These are phyloP conservation scores for Lepidium aucheri DNA, from an alignment of 345 rosid genomes.

Conservation along the genomic window DNA sequence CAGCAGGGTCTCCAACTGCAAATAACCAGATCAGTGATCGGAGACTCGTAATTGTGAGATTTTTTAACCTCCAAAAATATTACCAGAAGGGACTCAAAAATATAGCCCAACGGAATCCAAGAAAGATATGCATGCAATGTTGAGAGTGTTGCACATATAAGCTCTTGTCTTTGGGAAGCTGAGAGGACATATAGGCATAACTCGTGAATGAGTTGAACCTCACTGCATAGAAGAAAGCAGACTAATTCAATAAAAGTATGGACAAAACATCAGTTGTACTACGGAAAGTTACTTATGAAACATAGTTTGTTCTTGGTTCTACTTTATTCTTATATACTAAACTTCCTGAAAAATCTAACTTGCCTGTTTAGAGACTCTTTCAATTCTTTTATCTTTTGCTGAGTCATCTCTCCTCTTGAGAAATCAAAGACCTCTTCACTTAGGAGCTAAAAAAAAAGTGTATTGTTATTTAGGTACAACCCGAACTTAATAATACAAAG, in stretches of 20 bases:
- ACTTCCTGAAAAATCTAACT: conserved; percentile 5
- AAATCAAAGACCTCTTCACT: conserved; percentile 99
- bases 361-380: conserved; percentile 91
- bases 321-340: not conserved
- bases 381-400: conserved; percentile 82
- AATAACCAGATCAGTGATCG: conserved; percentile 12
- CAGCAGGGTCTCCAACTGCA: conserved; percentile 84
- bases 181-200: conserved; percentile 91
- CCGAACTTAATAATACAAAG: not conserved
- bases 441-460: conserved; percentile 50
- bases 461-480: not conserved
- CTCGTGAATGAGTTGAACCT: conserved; percentile 95
- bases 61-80: conserved; percentile 18
- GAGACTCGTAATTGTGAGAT: not conserved
- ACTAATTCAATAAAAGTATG: not conserved
- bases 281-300: not conserved
- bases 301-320: not conserved
- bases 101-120: conserved; percentile 98
- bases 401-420: conserved; percentile 97
- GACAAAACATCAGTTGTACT: not conserved
- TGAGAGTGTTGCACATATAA: conserved; percentile 80
- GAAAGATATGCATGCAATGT: conserved; percentile 98
- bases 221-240: conserved; percentile 52
- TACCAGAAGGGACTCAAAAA: conserved; percentile 94
- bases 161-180: conserved; percentile 88